phyloP scores from a whole-genome alignment of 139 green algal species.

The Zygnema circumcarinatum region DNA sequence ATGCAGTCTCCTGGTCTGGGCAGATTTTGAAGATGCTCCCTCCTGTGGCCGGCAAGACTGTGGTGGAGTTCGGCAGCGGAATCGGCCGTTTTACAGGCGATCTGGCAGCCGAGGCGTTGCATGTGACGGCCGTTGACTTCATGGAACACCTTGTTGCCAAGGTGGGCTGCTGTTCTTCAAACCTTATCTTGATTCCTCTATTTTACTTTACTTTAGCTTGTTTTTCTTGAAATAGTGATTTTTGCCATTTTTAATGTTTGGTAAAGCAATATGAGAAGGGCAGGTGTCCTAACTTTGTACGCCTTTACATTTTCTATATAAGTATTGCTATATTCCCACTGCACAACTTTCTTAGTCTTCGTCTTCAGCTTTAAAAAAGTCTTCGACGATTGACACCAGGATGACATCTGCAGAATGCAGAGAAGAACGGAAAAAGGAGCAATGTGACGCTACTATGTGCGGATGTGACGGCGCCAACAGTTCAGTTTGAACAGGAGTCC shows the following conservation, averaged over 20 bases:
- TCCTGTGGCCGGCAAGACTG: slow-evolving; percentile 66
- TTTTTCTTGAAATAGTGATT: background rate
- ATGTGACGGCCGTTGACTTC: slow-evolving; percentile 84
- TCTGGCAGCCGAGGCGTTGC: slow-evolving; percentile 69
- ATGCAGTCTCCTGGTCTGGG: background rate
- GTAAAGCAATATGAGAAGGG: too few species aligned
- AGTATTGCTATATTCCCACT: background rate
- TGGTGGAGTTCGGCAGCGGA: slow-evolving; percentile 88
- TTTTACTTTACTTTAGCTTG: background rate
- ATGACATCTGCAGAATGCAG: slow-evolving; percentile 57
- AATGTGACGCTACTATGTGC: slow-evolving; percentile 61
- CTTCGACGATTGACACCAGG: too few species aligned
- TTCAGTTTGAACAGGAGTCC: slow-evolving; percentile 29
- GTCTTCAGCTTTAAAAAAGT: background rate
- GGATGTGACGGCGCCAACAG: slow-evolving; percentile 47
- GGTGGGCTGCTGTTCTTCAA: slow-evolving; percentile 7
- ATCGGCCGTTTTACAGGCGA: slow-evolving; percentile 88
- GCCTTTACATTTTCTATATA: background rate
- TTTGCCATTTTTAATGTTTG: too few species aligned
- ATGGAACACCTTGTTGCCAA: slow-evolving; percentile 81
- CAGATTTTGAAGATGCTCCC: slow-evolving; percentile 83
- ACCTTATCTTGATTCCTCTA: background rate
- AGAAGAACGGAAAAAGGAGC: slow-evolving; percentile 37
- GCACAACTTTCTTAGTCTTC: background rate
- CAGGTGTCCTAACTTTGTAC: too few species aligned